These are phyloP conservation scores for Byssothecium circinans DNA, from an alignment of 2,329 filamentous ascomycete genomes.

Conservation along the genomic window DNA sequence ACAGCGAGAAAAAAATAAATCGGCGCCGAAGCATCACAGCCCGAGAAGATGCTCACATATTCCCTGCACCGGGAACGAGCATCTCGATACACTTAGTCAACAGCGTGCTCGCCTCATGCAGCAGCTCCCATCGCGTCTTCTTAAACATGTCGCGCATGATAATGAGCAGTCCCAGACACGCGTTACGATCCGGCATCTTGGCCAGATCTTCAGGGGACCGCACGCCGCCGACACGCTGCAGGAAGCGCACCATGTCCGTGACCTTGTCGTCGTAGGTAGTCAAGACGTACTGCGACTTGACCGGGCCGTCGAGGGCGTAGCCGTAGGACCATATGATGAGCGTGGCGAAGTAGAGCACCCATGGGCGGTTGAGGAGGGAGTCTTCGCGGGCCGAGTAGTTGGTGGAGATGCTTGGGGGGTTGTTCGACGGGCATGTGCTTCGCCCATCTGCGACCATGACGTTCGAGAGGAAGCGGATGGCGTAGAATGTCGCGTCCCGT, in stretches of 20 bases:
- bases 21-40: background rate
- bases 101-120: slow-evolving; percentile 82
- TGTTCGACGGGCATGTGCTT: slow-evolving; percentile 21
- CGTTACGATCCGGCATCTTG: slow-evolving; percentile 73
- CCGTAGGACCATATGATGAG: slow-evolving; percentile 96
- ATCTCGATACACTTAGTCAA: slow-evolving; percentile 78
- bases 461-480: slow-evolving; percentile 82
- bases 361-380: slow-evolving; percentile 85
- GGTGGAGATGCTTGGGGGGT: slow-evolving; percentile 37
- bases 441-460: slow-evolving; percentile 69
- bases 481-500: slow-evolving; percentile 89
- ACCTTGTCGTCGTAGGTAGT: slow-evolving; percentile 66
- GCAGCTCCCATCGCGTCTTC: slow-evolving; percentile 84
- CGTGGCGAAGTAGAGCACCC: slow-evolving; percentile 92
- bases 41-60: slow-evolving; percentile 6
- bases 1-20: background rate
- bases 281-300: slow-evolving; percentile 57
- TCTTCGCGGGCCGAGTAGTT: slow-evolving; percentile 83
- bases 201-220: slow-evolving; percentile 76
- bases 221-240: slow-evolving; percentile 72
- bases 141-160: slow-evolving; percentile 80
- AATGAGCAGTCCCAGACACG: slow-evolving; percentile 77
- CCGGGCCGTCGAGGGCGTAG: slow-evolving; percentile 82
- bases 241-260: slow-evolving; percentile 76
- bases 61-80: slow-evolving; percentile 43